Evolutionary conservation across 2,329 filamentous ascomycete genomes (phyloP), one percentile per base, ranked within the genome.

Genomic region (Fusarium graminum): DNA sequence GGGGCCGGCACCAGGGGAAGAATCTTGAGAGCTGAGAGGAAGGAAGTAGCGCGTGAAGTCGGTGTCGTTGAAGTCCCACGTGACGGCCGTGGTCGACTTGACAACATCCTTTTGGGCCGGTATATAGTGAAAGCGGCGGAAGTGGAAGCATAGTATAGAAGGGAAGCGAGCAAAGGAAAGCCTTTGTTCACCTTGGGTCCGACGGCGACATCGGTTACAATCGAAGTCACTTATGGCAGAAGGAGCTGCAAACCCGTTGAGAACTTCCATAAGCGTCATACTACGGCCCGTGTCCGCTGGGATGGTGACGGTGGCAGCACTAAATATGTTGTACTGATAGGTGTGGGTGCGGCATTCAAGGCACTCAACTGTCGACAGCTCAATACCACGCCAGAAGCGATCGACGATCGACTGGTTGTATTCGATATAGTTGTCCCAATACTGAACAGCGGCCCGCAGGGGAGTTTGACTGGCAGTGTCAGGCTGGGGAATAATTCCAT

Each of bases 141-240:
- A 88, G 65, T 90, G 88, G 17, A 97, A 81, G 55, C 93, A 91
- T 9, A 97, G 82, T 56, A 93, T 88, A 51, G 92, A 88, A 0
- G 94, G 93, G 28, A 93, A 87, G 9, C 92, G 88, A 10, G 90
- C 93, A 58, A 96, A 86, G 45, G 88, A 90, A 59, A 91, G 87
- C 63, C 88, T 88, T 72, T 92, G 92, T 30, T 85, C 88, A 59
- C 90, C 90, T 62, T 87, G 86, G 22, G 89, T 85, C 52, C 86
- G 86, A 58, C 83, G 84, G 65, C 90, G 89, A 81, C 93, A 97
- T 50, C 86, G 83, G 47, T 92, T 90, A 77, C 93, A 97, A 59
- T 89, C 87, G 57, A 91, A 91, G 30, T 88, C 88, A 25, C 86
- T 84, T 22, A 94, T 79, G n/a, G n/a, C 4, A n/a, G 16, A n/a